A percentile compares a stretch with the other conserved stretches of the same genome.
phyloP scores from a whole-genome alignment of 805 yeast genomes.

The Torulaspora indica region DNA sequence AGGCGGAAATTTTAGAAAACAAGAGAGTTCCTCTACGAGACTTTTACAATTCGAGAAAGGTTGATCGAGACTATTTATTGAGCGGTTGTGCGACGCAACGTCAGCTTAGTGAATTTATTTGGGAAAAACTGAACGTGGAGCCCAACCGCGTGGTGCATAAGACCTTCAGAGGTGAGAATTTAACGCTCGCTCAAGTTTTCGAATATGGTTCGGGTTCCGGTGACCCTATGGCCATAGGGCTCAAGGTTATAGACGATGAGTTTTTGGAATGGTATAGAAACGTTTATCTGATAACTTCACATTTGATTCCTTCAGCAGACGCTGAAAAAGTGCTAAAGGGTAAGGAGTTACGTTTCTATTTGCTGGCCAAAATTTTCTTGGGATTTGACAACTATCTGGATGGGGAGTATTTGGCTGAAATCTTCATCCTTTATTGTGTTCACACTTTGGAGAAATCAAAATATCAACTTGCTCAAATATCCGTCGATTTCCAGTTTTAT shows the following conservation, averaged over 20 bases:
- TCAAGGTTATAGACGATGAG: slow-evolving; percentile 33
- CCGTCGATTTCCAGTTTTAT: slow-evolving; percentile 34
- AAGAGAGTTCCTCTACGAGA: slow-evolving; percentile 44
- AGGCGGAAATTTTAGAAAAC: slow-evolving; percentile 36
- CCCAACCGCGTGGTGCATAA: slow-evolving; percentile 36
- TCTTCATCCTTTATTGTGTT: slow-evolving; percentile 34
- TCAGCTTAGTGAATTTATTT: slow-evolving; percentile 37
- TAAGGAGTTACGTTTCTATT: slow-evolving; percentile 27
- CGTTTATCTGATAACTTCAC: slow-evolving; percentile 24
- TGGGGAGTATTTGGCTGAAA: slow-evolving; percentile 39
- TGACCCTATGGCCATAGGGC: slow-evolving; percentile 24
- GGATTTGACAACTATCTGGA: slow-evolving; percentile 37
- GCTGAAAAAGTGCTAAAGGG: slow-evolving; percentile 19
- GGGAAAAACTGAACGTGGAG: slow-evolving; percentile 36
- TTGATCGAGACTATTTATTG: slow-evolving; percentile 46
- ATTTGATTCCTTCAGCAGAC: slow-evolving; percentile 20
- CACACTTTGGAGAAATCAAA: slow-evolving; percentile 37
- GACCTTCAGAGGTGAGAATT: slow-evolving; percentile 16
- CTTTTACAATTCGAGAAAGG: slow-evolving; percentile 92
- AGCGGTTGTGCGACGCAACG: slow-evolving; percentile 32
- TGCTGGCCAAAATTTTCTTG: slow-evolving; percentile 36
- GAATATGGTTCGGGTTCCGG: slow-evolving; percentile 15
- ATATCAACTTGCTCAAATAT: slow-evolving; percentile 39
- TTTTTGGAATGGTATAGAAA: slow-evolving; percentile 27
- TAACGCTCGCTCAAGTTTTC: slow-evolving; percentile 29